A percentile compares a stretch with the other conserved stretches of the same genome.
phyloP scores from a whole-genome alignment of 441 rosid genomes.

The Biscutella auriculata region DNA sequence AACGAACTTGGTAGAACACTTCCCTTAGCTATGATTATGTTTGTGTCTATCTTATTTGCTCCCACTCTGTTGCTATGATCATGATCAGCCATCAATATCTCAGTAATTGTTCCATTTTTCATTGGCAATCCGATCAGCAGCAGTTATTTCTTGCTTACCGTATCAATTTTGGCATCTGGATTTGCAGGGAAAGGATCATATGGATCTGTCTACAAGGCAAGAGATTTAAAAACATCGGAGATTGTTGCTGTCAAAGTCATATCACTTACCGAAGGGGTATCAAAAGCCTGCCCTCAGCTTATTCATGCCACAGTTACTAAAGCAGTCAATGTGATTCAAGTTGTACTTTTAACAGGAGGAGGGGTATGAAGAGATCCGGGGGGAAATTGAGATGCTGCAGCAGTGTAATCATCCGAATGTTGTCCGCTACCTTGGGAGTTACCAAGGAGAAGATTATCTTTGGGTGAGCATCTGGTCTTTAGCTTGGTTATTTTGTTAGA shows the following conservation, averaged over 20 bases:
- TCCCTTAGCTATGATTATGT: not conserved
- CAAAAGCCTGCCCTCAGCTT: conserved; percentile 6
- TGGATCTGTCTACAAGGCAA: conserved; percentile 96
- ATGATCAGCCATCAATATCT: not conserved
- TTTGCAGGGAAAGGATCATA: conserved; percentile 92
- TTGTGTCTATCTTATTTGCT: not conserved
- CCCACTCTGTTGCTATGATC: not conserved
- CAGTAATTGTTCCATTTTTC: not conserved
- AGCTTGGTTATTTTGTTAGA: conserved; percentile 7
- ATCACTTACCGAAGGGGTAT: conserved; percentile 86
- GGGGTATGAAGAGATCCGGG: conserved; percentile 96
- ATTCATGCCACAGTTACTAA: not conserved
- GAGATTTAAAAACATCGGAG: conserved; percentile 91
- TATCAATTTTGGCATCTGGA: conserved; percentile 14
- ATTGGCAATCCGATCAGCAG: too few relatives aligned
- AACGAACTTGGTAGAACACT: conserved; percentile 71
- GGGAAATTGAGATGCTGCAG: conserved; percentile 99
- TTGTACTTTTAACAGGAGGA: conserved; percentile 56
- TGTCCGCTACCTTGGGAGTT: conserved; percentile 92
- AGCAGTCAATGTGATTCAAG: conserved; percentile 7
- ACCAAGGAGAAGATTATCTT: conserved; percentile 97
- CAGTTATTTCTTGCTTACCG: not conserved
- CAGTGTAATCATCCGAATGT: conserved; percentile 97
- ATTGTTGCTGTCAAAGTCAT: conserved; percentile 95
- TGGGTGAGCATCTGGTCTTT: conserved; percentile 51